These are phyloP conservation scores for Massariosphaeria phaeospora DNA, from an alignment of 495 filamentous ascomycete genomes.

Conservation along the genomic window DNA sequence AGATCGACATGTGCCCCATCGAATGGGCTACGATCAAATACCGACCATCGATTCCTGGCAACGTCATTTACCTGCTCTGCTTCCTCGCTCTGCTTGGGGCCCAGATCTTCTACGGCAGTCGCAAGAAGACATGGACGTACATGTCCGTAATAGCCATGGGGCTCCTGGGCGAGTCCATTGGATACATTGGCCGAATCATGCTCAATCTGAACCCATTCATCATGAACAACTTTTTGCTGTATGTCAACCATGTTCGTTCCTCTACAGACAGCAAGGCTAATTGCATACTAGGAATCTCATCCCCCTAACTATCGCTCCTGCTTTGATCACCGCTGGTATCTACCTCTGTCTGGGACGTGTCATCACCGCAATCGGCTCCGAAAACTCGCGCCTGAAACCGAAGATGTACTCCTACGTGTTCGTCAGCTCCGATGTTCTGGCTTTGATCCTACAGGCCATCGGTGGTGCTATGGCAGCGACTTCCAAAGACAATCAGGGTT, in stretches of 20 bases:
- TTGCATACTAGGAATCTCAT: conserved; percentile 48
- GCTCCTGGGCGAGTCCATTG: conserved; percentile 41
- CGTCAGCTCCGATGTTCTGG: conserved; percentile 59
- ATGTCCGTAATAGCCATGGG: conserved; percentile 40
- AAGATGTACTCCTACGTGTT: conserved; percentile 52
- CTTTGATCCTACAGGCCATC: conserved; percentile 57
- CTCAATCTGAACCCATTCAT: conserved; percentile 40
- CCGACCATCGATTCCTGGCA: conserved; percentile 41
- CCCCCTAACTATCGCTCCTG: conserved; percentile 60
- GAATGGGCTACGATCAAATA: conserved; percentile 35
- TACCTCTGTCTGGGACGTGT: conserved; percentile 61
- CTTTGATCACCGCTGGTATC: conserved; percentile 59
- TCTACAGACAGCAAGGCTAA: not conserved
- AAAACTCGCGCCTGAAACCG: conserved; percentile 58
- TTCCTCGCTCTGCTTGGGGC: conserved; percentile 40
- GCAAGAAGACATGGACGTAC: conserved; percentile 46
- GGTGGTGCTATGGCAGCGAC: conserved; percentile 58
- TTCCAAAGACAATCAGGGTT: conserved; percentile 41
- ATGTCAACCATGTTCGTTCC: conserved; percentile 3
- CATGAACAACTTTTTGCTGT: conserved; percentile 38
- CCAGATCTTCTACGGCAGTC: conserved; percentile 40
- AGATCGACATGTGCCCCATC: conserved; percentile 13
- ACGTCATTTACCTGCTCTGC: conserved; percentile 39
- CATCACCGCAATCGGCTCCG: conserved; percentile 54
- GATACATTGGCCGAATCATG: conserved; percentile 44